phyloP scores from a whole-genome alignment of 2,329 filamentous ascomycete genomes.

The Pseudocercospora eumusae region DNA sequence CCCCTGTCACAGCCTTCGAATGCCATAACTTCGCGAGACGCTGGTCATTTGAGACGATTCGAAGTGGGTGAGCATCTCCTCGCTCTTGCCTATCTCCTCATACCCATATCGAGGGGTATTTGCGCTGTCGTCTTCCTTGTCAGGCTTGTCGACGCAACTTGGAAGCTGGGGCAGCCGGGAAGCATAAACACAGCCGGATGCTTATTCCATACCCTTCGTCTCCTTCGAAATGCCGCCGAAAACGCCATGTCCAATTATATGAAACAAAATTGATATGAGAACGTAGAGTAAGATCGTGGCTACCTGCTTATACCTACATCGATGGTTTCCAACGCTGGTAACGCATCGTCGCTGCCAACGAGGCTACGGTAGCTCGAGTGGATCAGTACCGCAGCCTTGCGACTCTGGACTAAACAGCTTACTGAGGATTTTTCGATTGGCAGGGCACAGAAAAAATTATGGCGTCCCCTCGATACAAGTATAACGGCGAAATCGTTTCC shows the following conservation, averaged over 20 bases:
- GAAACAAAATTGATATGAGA: background rate
- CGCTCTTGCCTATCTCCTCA: background rate
- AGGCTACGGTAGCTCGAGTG: background rate
- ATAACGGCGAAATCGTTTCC: background rate
- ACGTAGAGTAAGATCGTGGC: conserved; percentile 8
- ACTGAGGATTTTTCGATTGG: background rate
- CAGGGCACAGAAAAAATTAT: background rate
- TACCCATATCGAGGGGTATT: background rate
- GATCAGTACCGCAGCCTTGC: background rate
- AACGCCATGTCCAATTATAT: background rate
- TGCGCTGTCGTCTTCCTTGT: background rate
- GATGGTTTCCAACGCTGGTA: background rate
- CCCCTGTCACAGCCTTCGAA: background rate
- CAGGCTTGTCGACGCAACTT: background rate
- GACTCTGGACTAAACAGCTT: background rate
- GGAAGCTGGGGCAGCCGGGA: background rate
- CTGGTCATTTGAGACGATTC: conserved; percentile 5
- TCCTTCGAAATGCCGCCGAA: conserved; percentile 7
- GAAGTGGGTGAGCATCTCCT: conserved; percentile 1
- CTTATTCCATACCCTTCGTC: background rate
- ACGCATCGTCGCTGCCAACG: background rate
- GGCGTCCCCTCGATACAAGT: background rate
- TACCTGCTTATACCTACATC: conserved; percentile 15
- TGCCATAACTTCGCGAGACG: background rate
- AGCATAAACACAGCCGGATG: background rate